Conservation (phyloP, 2,329 filamentous ascomycete species). For the Paradendryphiella salina region DNA sequence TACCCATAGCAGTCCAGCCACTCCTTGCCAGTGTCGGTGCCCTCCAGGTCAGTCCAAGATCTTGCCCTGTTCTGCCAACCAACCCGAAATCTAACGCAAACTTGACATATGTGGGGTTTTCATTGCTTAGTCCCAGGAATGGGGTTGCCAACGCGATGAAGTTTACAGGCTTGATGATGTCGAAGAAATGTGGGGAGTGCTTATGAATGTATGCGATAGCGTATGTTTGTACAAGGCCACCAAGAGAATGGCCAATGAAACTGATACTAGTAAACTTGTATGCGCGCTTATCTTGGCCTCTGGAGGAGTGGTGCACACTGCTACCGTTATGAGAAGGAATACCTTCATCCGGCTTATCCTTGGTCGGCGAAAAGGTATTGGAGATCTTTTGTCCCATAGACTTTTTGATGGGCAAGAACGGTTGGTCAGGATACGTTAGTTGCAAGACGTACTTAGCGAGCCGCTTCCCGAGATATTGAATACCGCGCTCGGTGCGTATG, state of each 20-base stretch:
- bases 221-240: constrained; percentile 88
- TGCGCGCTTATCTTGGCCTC: constrained; percentile 56
- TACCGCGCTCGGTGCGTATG: constrained; percentile 87
- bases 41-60: constrained; percentile 92
- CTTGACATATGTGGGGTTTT: constrained; percentile 95
- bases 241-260: constrained; percentile 89
- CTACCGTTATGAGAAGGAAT: constrained; percentile 63
- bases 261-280: constrained; percentile 94
- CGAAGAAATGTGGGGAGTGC: constrained; percentile 88
- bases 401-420: constrained; percentile 71
- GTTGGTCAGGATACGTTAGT: constrained; percentile 92
- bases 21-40: constrained; percentile 81
- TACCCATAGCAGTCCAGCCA: constrained; percentile 86
- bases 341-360: constrained; percentile 51
- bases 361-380: constrained; percentile 52
- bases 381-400: constrained; percentile 54
- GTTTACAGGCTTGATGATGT: constrained; percentile 82
- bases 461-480: constrained; percentile 94
- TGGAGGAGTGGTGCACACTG: constrained; percentile 58
- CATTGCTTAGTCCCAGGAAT: constrained; percentile 89
- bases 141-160: constrained; percentile 88
- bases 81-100: constrained; percentile 96
- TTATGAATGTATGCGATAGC: constrained; percentile 96
- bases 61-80: constrained; percentile 93
- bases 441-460: constrained; percentile 87